Conservation (phyloP, 2,329 filamentous ascomycete genomes). For the Exophiala sp. region DNA sequence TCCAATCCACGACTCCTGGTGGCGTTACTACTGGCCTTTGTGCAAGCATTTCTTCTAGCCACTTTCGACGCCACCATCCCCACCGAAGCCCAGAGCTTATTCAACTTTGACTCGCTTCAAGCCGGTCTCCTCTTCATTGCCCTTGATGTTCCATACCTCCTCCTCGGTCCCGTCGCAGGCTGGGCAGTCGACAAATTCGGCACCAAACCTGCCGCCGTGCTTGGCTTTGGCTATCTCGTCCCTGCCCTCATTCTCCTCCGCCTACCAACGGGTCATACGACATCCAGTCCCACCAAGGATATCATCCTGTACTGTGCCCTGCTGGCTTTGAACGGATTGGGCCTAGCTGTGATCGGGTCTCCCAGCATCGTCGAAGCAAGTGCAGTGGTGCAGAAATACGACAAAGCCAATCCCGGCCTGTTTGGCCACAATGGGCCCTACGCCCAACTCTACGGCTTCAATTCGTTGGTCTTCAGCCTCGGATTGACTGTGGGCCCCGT, state of each 20-base stretch:
- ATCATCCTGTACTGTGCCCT: conserved; percentile 42
- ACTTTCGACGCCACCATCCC: conserved; percentile 29
- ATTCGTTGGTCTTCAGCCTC: conserved; percentile 56
- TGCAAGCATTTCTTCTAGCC: conserved; percentile 25
- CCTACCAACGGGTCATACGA: conserved; percentile 27
- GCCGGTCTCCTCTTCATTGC: conserved; percentile 36
- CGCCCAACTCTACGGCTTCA: conserved; percentile 60
- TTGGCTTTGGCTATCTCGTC: conserved; percentile 27
- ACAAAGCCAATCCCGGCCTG: conserved; percentile 49
- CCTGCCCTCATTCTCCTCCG: conserved; percentile 27
- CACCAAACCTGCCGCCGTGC: conserved; percentile 29
- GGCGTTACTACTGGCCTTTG: conserved; percentile 26
- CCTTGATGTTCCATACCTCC: conserved; percentile 35
- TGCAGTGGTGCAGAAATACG: conserved; percentile 50
- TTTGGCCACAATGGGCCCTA: conserved; percentile 56
- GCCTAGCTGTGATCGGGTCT: conserved; percentile 50
- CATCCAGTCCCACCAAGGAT: conserved; percentile 34
- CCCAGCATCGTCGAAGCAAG: conserved; percentile 54
- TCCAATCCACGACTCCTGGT: conserved; percentile 21
- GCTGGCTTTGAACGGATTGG: conserved; percentile 46
- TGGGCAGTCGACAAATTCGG: conserved; percentile 45
- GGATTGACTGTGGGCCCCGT: conserved; percentile 58
- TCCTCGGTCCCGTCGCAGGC: conserved; percentile 23
- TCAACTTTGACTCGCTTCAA: conserved; percentile 32
- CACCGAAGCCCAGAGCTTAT: conserved; percentile 24